Percentiles rank a stretch among this genome's conserved stretches.
Evolutionary conservation across 306 rosid genomes (phyloP).

Genomic region (Lathyrus oleraceus): DNA sequence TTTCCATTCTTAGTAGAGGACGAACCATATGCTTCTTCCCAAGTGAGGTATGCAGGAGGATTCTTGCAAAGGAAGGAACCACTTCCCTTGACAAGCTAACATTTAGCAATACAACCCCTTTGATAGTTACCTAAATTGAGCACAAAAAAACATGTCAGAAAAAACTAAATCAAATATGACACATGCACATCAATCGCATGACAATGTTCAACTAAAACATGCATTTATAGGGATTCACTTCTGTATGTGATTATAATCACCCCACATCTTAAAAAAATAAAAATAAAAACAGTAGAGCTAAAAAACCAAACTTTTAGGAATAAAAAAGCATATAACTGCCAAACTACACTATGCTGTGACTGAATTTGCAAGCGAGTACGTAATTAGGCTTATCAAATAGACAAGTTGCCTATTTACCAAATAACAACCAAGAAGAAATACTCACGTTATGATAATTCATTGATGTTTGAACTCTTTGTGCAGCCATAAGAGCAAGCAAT

Average conservation of each 20-base stretch:
- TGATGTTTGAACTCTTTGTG: constrained; percentile 60
- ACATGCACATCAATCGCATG: background rate
- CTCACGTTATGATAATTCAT: constrained; percentile 63
- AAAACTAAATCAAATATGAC: background rate
- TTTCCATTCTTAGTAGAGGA: constrained; percentile 81
- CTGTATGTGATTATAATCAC: background rate
- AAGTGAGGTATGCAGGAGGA: constrained; percentile 82
- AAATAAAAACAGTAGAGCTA: background rate
- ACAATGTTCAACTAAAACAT: constrained; percentile 14
- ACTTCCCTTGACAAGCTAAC: constrained; percentile 87
- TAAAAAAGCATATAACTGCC: background rate
- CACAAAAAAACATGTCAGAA: background rate
- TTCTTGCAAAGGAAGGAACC: constrained; percentile 93
- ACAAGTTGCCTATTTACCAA: constrained; percentile 21
- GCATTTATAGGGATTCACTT: constrained; percentile 9
- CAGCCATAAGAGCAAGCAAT: constrained; percentile 77
- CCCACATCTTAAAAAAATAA: background rate
- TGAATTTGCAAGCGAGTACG: background rate
- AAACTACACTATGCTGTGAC: background rate
- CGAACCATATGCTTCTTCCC: constrained; percentile 95
- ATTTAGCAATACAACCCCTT: constrained; percentile 73
- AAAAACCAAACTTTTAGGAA: background rate
- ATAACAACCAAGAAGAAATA: constrained; percentile 13
- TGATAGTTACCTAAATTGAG: constrained; percentile 61
- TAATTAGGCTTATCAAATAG: constrained; percentile 5